Evolutionary conservation across 2,329 filamentous ascomycete species (phyloP), one percentile per base, ranked within the genome.

Genomic region (Cladophialophora chaetospira): DNA sequence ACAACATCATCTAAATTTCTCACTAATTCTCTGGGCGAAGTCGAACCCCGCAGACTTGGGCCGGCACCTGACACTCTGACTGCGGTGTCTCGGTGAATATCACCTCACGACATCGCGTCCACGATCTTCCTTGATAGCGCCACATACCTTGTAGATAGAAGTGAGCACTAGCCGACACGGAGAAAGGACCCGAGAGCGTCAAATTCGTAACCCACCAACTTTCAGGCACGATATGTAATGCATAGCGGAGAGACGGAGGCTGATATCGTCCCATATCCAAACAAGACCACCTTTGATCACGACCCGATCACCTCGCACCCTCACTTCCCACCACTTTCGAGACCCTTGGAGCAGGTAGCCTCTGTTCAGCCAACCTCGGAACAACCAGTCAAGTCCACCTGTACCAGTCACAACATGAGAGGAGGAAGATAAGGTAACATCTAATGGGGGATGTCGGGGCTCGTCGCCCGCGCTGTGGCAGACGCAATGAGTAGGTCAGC

Each of bases 131-230:
- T 53, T 47, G 28, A 45, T 17, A 38, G 29, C 31, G 25, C 23
- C 17, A 21, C 44, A 49, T 21, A 44, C 49, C 31, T 47, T 58
- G 51, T 58, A 51, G 50, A 50, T 51, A 58, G 38, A 58, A 55
- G 48, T 31, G 28, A 48, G 33, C 44, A 53, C 47, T 51, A 33
- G 44, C 23, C 17, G 25, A 23, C n/a, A 17, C n/a, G 23, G 19
- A 25, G 40, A 29, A n/a, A 17, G 40, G 52, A 36, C n/a, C 15
- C 28, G 15, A 26, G 49, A 46, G 38, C 40, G 21, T 43, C 25
- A 29, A 54, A 54, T 23, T 31, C n/a, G 35, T 11, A 38, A 43
- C 31, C 28, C 33, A 26, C 28, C 50, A 11, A 35, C 26, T 52
- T n/a, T 44, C 29, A 26, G 23, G 11, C 46, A 29, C 47, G 42